Base-by-base conservation (phyloP, 192 early-diverging fungal genomes). In the Linnemannia schmuckeri region DNA sequence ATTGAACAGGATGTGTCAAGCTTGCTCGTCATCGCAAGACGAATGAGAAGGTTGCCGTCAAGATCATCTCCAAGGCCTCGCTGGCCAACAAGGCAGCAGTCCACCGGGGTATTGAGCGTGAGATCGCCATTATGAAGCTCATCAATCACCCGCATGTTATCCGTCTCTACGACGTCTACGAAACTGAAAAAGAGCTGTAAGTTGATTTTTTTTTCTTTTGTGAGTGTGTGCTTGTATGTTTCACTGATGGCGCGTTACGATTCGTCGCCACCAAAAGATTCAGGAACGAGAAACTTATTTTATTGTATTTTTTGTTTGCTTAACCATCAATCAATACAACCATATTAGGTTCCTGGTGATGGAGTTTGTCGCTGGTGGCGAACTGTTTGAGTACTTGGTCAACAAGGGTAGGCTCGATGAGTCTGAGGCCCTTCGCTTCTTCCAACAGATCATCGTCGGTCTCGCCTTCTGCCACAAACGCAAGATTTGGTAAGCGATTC, bases 301-400 rank as follows among this genome's bases (percentile, higher is more conserved):
- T 54, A 20, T 20, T 9, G 49, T 15, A 27, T n/a, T 49, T 44
- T 35, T 40, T 27, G 35, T 37, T 37, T 5, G 13, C 6, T 46
- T 17, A 46, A 66, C 52, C 63, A 46, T 68, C 63, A 46, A 46
- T n/a, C 63, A 55, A 38, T 38, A 9, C 44, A 46, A 46, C 44
- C 44, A 13, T 15, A 38, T 17, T 74, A 87, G 85, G 3, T 87
- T 87, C 49, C 80, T 96, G 37, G 89, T 96, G 8, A 82, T 96
- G 75, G 95, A 95, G 68, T 94, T 94, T 86, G 90, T 94, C 17
- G 85, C 90, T 42, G 95, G 94, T 44, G 96, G 95, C 9, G 96
- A 96, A 75, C 82, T 96, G 24, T 96, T 95, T 84, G 95, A 96
- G 74, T 93, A 92, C 68, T 91, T 96, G n/a, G 82, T 88, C 73